A percentile compares a stretch with the other conserved stretches of the same genome.
These are phyloP conservation scores for Globisporangium abappressorium DNA, from an alignment of 352 stramenopile genomes.

Conservation along the genomic window DNA sequence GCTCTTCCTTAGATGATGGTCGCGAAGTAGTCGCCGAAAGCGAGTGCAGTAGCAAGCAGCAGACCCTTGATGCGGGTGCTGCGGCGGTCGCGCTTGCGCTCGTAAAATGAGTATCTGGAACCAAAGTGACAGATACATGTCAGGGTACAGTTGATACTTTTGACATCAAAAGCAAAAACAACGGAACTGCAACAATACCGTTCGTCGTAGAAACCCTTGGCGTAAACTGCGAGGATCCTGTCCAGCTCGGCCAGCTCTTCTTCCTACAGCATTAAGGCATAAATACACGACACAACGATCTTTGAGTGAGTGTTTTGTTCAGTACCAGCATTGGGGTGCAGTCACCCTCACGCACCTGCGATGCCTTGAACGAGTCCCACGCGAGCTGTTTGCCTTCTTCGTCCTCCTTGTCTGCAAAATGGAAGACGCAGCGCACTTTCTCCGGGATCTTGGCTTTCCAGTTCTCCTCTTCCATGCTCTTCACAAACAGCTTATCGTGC, in stretches of 20 bases:
- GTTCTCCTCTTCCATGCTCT: conserved; percentile 52
- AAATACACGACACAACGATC: background rate
- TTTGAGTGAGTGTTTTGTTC: conserved; percentile 2
- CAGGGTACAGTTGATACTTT: background rate
- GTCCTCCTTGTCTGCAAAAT: conserved; percentile 64
- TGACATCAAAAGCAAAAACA: conserved; percentile 4
- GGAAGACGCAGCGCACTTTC: conserved; percentile 72
- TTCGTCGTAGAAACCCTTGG: conserved; percentile 70
- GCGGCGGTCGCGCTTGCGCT: conserved; percentile 54
- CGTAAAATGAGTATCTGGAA: conserved; percentile 49
- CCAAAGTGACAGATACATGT: background rate
- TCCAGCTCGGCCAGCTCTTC: conserved; percentile 60
- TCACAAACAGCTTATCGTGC: conserved; percentile 45
- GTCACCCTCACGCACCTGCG: conserved; percentile 32
- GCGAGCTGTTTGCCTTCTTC: conserved; percentile 49
- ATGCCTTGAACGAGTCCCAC: conserved; percentile 63
- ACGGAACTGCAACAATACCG: conserved; percentile 16
- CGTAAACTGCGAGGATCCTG: conserved; percentile 56
- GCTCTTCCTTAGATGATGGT: conserved; percentile 26
- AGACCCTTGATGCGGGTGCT: conserved; percentile 56
- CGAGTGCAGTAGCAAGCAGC: conserved; percentile 42
- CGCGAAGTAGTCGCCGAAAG: conserved; percentile 53
- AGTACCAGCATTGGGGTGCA: background rate
- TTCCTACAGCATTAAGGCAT: conserved; percentile 23
- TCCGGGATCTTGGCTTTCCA: conserved; percentile 73